Evolutionary conservation across 2,329 filamentous ascomycete species (phyloP).

Genomic region (Rutstroemia sp.): DNA sequence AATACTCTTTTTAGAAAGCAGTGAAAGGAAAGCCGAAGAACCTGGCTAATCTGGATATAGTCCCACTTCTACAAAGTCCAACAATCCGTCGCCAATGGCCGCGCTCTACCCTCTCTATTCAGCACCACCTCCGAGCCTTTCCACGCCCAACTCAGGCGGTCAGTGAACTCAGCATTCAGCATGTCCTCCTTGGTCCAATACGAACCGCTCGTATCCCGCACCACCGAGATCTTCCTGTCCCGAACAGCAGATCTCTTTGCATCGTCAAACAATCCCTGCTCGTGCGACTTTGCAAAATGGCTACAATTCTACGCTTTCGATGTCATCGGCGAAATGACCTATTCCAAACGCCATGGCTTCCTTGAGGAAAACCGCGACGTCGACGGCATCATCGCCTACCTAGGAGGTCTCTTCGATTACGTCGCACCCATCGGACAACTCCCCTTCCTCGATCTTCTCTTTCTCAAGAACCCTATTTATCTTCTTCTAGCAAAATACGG

Average conservation of each 20-base stretch:
- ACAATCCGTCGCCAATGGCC: conserved; percentile 62
- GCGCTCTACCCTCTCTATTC: conserved; percentile 64
- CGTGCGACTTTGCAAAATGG: conserved; percentile 63
- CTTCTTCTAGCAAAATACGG: conserved; percentile 61
- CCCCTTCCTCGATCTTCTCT: conserved; percentile 59
- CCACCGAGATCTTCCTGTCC: conserved; percentile 61
- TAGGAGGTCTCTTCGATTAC: conserved; percentile 60
- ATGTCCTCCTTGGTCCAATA: conserved; percentile 74
- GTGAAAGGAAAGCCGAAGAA: neutral
- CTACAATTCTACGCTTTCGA: conserved; percentile 78
- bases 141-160: conserved; percentile 67
- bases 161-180: conserved; percentile 68
- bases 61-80: conserved; percentile 78
- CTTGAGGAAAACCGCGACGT: conserved; percentile 68
- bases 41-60: conserved; percentile 32
- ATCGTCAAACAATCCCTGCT: conserved; percentile 1
- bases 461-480: conserved; percentile 69
- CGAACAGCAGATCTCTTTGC: conserved; percentile 51
- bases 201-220: conserved; percentile 73
- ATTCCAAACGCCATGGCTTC: conserved; percentile 68
- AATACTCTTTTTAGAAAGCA: neutral
- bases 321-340: conserved; percentile 72
- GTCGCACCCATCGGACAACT: conserved; percentile 71
- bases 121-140: conserved; percentile 68
- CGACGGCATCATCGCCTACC: conserved; percentile 62